phyloP scores from a whole-genome alignment of 306 rosid species.

The Morella rubra region DNA sequence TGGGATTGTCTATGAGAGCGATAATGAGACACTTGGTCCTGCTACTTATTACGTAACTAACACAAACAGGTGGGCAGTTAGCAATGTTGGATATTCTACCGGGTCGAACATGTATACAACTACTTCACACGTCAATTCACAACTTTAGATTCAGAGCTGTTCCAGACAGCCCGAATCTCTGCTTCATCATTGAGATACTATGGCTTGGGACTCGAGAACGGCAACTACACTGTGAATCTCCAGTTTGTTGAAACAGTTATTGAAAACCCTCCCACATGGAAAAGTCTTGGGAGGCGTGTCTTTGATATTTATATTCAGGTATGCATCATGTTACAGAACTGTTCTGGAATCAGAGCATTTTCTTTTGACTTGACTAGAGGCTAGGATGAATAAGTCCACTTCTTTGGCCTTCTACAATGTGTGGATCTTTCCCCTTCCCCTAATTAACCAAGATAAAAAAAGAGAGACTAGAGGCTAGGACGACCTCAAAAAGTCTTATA shows the following conservation, averaged over 20 bases:
- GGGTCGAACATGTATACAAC: slow-evolving; percentile 19
- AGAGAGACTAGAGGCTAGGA: too few species aligned
- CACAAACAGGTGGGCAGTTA: slow-evolving; percentile 62
- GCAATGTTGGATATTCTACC: slow-evolving; percentile 62
- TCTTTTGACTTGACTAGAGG: not conserved
- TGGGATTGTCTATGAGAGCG: slow-evolving; percentile 45
- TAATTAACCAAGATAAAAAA: too few species aligned
- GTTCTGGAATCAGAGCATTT: not conserved
- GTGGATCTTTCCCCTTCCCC: too few species aligned
- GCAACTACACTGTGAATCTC: slow-evolving; percentile 61
- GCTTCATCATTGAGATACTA: slow-evolving; percentile 80
- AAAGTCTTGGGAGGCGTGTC: slow-evolving; percentile 64
- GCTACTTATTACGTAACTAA: slow-evolving; percentile 62
- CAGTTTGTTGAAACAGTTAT: slow-evolving; percentile 61
- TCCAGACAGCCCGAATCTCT: slow-evolving; percentile 68
- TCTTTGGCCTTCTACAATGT: too few species aligned
- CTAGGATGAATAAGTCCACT: not conserved
- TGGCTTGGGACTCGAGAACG: slow-evolving; percentile 72
- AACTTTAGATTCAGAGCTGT: slow-evolving; percentile 50
- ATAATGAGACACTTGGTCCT: slow-evolving; percentile 61
- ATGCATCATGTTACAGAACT: not conserved
- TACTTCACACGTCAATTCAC: slow-evolving; percentile 40
- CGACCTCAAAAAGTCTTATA: not conserved
- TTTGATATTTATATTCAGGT: slow-evolving; percentile 86
- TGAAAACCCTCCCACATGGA: slow-evolving; percentile 44